Conservation (phyloP, 192 early-diverging fungal species). For the Backusella luteola region DNA sequence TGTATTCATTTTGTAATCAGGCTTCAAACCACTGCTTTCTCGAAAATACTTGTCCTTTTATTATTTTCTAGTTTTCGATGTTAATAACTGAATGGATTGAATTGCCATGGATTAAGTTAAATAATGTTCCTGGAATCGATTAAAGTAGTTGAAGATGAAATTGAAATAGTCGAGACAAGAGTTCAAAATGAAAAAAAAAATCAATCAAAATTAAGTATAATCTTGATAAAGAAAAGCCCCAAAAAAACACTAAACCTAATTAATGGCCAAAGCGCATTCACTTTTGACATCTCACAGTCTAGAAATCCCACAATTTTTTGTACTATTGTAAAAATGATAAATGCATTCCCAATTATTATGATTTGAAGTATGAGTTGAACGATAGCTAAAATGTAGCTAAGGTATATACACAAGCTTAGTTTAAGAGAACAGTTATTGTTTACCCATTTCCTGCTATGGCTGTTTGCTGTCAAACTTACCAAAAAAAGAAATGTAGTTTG, state of each 20-base stretch:
- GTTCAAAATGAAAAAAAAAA: background rate
- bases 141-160: background rate
- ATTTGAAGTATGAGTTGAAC: background rate
- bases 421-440: background rate
- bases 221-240: background rate
- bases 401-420: too few relatives aligned
- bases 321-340: background rate
- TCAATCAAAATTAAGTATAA: background rate
- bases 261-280: background rate
- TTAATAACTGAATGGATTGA: background rate
- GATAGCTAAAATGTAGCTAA: background rate
- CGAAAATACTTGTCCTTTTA: background rate
- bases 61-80: background rate
- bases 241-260: background rate
- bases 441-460: background rate
- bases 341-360: background rate
- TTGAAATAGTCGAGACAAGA: too few relatives aligned
- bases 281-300: background rate
- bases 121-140: background rate
- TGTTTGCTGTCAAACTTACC: background rate
- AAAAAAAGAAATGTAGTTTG: background rate
- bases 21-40: background rate
- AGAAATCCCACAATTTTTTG: background rate
- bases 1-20: background rate
- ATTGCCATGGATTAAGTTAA: background rate